Evolutionary conservation across 1,284 basidiomycete genomes (phyloP), one percentile per base, ranked within the genome.

Genomic region (Ustilago cynodontis): DNA sequence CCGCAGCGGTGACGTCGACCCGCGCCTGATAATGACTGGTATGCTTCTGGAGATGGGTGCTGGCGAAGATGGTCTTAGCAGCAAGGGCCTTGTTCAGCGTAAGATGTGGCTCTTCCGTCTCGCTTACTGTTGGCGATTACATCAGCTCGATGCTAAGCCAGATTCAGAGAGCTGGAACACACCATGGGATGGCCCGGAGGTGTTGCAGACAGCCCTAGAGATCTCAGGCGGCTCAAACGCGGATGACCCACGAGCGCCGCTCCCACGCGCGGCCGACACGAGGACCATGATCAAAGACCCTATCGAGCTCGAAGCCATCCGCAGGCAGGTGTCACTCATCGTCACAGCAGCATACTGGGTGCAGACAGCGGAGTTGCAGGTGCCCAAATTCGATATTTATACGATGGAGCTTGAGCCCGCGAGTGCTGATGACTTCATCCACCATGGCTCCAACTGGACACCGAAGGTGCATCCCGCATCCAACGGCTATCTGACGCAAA

Each of bases 31-130:
- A 35, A 64, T 67, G 9, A 73, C 74, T 14, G 80, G 80, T 45
- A 76, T 69, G 66, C 54, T 71, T 1, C 56, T 81, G 49, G 76
- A 81, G 67, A 68, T 78, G 61, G 71, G 72, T 14, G 78, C 78
- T 9, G 71, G 73, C 26, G 80, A 81, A 58, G 80, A 81, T 39
- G 80, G 80, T 37, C 62, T 74, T 3, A 67, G 75, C 56, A 72
- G 65, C 50, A 72, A 71, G n/a, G 65, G 73, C 1, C 68, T 71
- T 29, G 59, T 31, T 9, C 54, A 77, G 73, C 68, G 71, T 28
- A 64, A 80, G 24, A 70, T 80, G 65, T 78, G 76, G 76, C 69
- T 81, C 29, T 78, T 79, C 53, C 65, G 67, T 10, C 56, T 81
- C 14, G 60, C 66, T 41, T 69, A 58, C 24, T 75, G 74, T 45